Evolutionary conservation across 306 rosid genomes (phyloP), one percentile per base, ranked within the genome.

Genomic region (Quercus aquifolioides): DNA sequence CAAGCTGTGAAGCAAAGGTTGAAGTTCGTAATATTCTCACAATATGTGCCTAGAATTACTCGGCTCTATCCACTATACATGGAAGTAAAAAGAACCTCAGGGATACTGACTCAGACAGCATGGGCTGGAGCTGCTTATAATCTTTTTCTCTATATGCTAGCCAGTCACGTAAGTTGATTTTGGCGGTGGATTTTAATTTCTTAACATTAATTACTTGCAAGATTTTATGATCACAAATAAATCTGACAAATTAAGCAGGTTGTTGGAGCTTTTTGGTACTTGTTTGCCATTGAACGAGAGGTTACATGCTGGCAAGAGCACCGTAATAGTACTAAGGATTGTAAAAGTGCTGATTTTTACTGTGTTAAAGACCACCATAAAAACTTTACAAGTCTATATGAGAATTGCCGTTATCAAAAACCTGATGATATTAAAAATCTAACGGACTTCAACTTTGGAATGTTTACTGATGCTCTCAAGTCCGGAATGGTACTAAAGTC

Each of bases 121-220:
- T 94, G 97, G 97, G 93, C 91, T 77, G 96, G 94, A 76, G 97
- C 98, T 83, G 97, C 88, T 26, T 87, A 76, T 80, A 94, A 94
- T 91, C 97, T 94, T 70, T 80, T 86, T 59, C 92, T 92, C 64
- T 94, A 89, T 31, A 83, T 94, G 96, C 92, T 91, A 28, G 97
- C 90, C 71, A 87, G 97, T 83, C 98, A 94, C 69, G 98, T 94
- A 85, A 89, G 98, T 49, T 33, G 25, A 35, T 75, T 81, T 65
- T 41, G 46, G 46, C 3, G 11, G 78, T 31, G 33, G 28, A 81
- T 23, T 54, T 54, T 56, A 68, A 49, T 10, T 49, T 49, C 54
- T 49, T 10, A 49, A 49, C 17, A 41, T 49, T 10, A 13, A 12
- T 13, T 49, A 49, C 54, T 49, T 49, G 15, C 6, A 26, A n/a